Conservation (phyloP, 2,329 filamentous ascomycete genomes). For the Diaporthe ilicicola region DNA sequence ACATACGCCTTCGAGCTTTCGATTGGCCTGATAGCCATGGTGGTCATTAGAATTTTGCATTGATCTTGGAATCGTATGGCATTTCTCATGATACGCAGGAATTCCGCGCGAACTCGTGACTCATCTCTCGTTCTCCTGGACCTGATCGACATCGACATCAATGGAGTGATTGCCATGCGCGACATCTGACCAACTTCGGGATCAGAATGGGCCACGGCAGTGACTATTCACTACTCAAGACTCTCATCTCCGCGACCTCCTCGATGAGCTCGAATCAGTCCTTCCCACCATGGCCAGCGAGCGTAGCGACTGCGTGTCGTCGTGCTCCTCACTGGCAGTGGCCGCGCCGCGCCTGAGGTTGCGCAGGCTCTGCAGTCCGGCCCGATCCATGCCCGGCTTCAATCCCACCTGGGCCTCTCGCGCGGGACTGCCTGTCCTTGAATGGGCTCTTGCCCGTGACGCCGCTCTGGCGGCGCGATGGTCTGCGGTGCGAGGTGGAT, state of each 20-base stretch:
- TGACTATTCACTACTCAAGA: too few species aligned
- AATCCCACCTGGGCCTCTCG: conserved; percentile 19
- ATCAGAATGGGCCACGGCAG: too few species aligned
- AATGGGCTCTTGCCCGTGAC: conserved; percentile 15
- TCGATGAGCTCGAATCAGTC: conserved; percentile 25
- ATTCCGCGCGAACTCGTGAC: too few species aligned
- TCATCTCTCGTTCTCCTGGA: background rate
- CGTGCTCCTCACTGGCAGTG: conserved; percentile 25
- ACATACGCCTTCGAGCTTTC: too few species aligned
- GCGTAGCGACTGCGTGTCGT: conserved; percentile 28
- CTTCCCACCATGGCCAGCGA: conserved; percentile 33
- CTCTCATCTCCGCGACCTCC: conserved; percentile 22
- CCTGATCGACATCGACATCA: background rate
- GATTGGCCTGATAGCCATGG: background rate
- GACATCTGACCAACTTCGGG: background rate
- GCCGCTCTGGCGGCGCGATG: conserved; percentile 10
- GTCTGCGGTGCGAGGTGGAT: conserved; percentile 15
- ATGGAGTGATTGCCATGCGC: background rate
- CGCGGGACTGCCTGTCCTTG: conserved; percentile 3
- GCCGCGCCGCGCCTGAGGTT: conserved; percentile 28
- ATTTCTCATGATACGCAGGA: background rate
- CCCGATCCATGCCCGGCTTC: conserved; percentile 31
- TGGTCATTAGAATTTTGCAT: too few species aligned
- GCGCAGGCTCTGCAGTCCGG: conserved; percentile 29
- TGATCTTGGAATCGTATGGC: background rate